Evolutionary conservation across 2,329 filamentous ascomycete species (phyloP), one percentile per base, ranked within the genome.

Genomic region (Colletotrichum cuscutae): DNA sequence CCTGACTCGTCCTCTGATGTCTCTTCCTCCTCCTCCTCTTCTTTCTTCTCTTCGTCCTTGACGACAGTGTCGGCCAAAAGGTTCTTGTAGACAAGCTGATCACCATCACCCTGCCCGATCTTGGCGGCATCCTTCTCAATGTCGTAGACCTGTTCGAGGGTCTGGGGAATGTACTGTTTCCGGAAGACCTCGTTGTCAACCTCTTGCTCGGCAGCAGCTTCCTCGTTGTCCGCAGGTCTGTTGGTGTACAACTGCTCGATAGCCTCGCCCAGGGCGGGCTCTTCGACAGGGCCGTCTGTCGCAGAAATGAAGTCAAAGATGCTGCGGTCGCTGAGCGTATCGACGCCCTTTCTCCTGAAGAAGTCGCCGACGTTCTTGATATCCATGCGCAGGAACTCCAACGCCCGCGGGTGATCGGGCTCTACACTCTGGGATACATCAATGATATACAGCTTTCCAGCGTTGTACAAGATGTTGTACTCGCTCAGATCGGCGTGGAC

Each of bases 361-460:
- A 97, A 99, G 81, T 97, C 95, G 26, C 91, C 93, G 1, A 97
- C 91, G 80, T 99, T 99, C 87, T 98, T 98, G 83, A 99, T 95
- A 80, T 99, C 97, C 95, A 98, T 98, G 42, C 97, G 92, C 77
- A 99, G 83, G 80, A 99, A 99, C 81, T 98, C 96, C 35, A 97
- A 88, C 2, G 94, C 96, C 71, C 94, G 90, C 0, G 97, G 97
- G 82, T 99, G 97, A 77, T 98, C 96, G 77, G 97, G 95, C 85
- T 98, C 97, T 24, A 99, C 97, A 79, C 94, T 97, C 85, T 99
- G 97, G 68, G 95, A 98, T 56, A 99, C 97, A 83, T 99, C 97
- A 81, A 99, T 99, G 79, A 99, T 93, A 86, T 94, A 98, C 0
- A 98, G 90, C 77, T 90, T 91, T 71, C 90, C 87, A 69, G 95